Evolutionary conservation across 129 eudicot species (phyloP).

Genomic region (Oenanthe sinensis): DNA sequence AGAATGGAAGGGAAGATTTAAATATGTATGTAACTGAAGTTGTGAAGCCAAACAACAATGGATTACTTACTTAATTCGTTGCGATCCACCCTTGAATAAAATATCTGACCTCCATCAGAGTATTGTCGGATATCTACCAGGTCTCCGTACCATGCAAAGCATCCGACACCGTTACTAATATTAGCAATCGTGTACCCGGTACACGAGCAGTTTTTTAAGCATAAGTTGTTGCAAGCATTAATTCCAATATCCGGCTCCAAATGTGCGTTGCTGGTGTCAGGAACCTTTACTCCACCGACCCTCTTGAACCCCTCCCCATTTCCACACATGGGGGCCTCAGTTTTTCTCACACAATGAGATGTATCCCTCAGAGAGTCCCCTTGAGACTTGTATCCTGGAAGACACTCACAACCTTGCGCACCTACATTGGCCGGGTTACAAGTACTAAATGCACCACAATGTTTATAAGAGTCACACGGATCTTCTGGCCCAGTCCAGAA

Average conservation of each 20-base stretch:
- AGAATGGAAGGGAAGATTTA: too few species aligned
- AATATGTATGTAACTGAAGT: too few species aligned
- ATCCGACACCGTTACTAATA: conserved; percentile 6
- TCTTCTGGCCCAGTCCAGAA: conserved; percentile 16
- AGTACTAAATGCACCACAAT: conserved; percentile 21
- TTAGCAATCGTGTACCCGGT: conserved; percentile 11
- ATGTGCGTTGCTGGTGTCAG: background rate
- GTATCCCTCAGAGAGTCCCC: background rate
- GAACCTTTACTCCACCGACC: background rate
- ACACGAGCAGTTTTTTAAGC: conserved; percentile 16
- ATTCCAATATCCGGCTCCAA: too few species aligned
- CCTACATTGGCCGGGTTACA: conserved; percentile 5
- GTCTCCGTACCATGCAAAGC: conserved; percentile 24
- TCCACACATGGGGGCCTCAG: background rate
- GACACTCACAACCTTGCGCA: background rate
- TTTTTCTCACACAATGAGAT: background rate
- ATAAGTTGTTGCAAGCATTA: conserved; percentile 7
- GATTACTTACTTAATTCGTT: conserved; percentile 11
- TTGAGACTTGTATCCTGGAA: background rate
- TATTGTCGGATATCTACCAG: conserved; percentile 15
- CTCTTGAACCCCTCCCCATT: background rate
- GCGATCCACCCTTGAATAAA: conserved; percentile 26
- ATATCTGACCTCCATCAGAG: conserved; percentile 23
- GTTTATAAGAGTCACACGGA: conserved; percentile 15
- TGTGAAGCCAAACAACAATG: too few species aligned